Base-by-base conservation (phyloP, 352 stramenopile genomes). In the Phytophthora ohioensis region DNA sequence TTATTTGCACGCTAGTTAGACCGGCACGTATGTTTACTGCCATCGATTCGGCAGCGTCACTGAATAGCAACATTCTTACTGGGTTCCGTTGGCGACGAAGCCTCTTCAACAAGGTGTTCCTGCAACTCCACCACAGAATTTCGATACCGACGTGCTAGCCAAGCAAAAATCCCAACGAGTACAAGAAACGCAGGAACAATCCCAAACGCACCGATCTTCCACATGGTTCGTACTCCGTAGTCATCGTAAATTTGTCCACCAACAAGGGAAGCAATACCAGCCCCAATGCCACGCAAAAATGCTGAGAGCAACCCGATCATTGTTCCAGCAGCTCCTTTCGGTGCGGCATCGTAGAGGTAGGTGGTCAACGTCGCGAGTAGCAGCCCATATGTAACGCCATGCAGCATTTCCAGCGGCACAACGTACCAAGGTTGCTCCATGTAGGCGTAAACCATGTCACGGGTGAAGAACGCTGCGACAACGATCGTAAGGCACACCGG, bases 291-390 rank as follows among this genome's bases (percentile, higher is more conserved):
- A 45, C 76, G 80, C 47, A 85, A 78, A 17, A 91, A 76, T 0
- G 83, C 79, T 48, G 81, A 87, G 3, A 88, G 67, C 34, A 91
- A 42, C 0, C 83, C 83, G 60, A 91, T 86, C 53, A 91, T 81
- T 12, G 77, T 88, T 6, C 80, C 80, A 67, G 83, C 76, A 4
- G 61, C 68, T 5, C 76, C 80, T 30, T 70, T 67, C 1, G 80
- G 82, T 8, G 80, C 63, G 1, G 69, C 57, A 15, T 57, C 61
- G 64, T 86, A 88, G n/a, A 91, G 45, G 57, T 91, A 91, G 27
- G 81, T 79, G 35, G 81, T 89, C 34, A 72, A 59, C 0, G 81
- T 64, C 1, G 83, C 75, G 59, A 75, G 71, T 27, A 82, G 58
- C 41, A 91, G 58, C 0, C 80, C 79, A 60, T 82, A 89, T 0